Base-by-base conservation (phyloP, 1,139 yeast genomes). In the Pichia sp. region DNA sequence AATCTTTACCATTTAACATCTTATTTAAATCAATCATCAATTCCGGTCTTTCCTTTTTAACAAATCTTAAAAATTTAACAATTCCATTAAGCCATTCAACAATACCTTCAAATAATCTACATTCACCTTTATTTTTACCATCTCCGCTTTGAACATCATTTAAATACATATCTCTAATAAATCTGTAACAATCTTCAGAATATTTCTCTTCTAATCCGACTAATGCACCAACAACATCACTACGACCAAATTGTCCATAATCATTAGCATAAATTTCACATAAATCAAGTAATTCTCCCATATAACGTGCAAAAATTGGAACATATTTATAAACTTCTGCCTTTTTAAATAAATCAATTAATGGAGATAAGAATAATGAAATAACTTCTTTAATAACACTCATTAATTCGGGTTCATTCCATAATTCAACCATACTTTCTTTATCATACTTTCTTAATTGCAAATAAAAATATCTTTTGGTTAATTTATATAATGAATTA, bases 371-470 rank as follows among this genome's bases (percentile, higher is more conserved):
- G 52, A 89, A 83, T 42, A 87, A 71, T 0, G 88, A 74, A 32
- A 89, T 70, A 30, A 86, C 67, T 42, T 84, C 85, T 50, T 82
- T 82, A 43, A 88, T 66, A 33, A 89, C 67, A 35, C 69, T 70
- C 20, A 88, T 78, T 32, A 93, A 65, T 52, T 82, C 85, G 0
- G 91, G 88, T 53, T 88, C 95, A 41, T 78, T 78, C 93, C 96
- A 86, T 35, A 89, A 62, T 55, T 80, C 78, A 51, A 80, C 80
- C 68, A 88, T 62, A 35, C 81, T 65, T 42, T 78, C 76, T 58
- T 86, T 87, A 57, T 89, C 97, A 33, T 78, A 74, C 45, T 76
- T 79, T 32, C 94, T 72, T 2, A 85, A 66, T 50, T 74, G 73
- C 19, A 84, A 62, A 49, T 75, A 79, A 63, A 84, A 74, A 45